phyloP scores from a whole-genome alignment of 2,329 filamentous ascomycete species.

The Aurifilum marmelostoma region DNA sequence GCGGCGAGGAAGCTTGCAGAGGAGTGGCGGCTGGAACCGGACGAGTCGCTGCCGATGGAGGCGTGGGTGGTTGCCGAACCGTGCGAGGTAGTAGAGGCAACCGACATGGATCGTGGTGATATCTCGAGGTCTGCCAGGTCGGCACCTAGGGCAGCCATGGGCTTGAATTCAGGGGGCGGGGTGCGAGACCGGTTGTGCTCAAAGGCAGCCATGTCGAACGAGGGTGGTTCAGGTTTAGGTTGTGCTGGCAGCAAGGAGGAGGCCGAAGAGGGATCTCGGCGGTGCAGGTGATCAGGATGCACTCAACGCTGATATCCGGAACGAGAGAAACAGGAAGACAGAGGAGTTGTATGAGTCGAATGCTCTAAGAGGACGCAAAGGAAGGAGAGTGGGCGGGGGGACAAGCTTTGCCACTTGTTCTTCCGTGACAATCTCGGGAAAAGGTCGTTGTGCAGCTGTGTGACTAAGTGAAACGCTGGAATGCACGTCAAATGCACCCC shows the following conservation, averaged over 20 bases:
- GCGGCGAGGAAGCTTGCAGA: conserved; percentile 59
- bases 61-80: conserved; percentile 54
- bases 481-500: conserved; percentile 16
- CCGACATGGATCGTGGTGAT: conserved; percentile 64
- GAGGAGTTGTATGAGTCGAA: background rate
- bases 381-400: conserved; percentile 9
- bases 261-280: background rate
- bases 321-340: background rate
- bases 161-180: conserved; percentile 66
- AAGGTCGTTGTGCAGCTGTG: conserved; percentile 13
- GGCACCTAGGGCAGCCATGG: conserved; percentile 64
- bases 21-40: conserved; percentile 60
- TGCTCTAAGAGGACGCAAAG: background rate
- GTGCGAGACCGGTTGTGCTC: conserved; percentile 55
- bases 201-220: conserved; percentile 41
- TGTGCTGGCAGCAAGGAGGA: background rate
- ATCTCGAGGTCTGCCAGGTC: conserved; percentile 51
- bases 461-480: conserved; percentile 28
- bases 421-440: conserved; percentile 9
- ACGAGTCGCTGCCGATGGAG: conserved; percentile 58
- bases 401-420: conserved; percentile 21
- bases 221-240: background rate
- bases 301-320: background rate
- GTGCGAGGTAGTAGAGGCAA: conserved; percentile 61
- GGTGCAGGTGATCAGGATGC: background rate